A percentile compares a stretch with the other conserved stretches of the same genome.
Conservation (phyloP, 306 rosid species). For the Cucumis cinereus region DNA sequence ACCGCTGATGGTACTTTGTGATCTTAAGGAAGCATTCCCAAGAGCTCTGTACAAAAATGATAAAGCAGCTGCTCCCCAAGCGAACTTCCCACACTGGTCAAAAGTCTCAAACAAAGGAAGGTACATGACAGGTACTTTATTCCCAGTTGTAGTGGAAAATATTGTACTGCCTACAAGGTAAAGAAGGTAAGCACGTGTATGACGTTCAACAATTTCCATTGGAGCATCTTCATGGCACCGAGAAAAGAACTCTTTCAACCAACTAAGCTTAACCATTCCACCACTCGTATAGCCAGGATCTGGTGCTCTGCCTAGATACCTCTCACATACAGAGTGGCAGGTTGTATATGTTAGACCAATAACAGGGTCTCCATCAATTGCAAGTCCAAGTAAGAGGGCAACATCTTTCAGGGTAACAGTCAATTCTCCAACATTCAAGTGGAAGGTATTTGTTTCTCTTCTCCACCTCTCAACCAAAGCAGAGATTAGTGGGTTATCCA, state of each 20-base stretch:
- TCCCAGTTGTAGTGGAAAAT: constrained; percentile 96
- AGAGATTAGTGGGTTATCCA: constrained; percentile 94
- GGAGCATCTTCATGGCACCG: constrained; percentile 80
- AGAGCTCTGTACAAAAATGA: constrained; percentile 88
- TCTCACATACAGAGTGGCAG: constrained; percentile 74
- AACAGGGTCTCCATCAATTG: constrained; percentile 93
- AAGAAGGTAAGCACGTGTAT: constrained; percentile 95
- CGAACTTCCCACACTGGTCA: constrained; percentile 66
- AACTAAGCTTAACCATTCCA: constrained; percentile 98
- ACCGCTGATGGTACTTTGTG: constrained; percentile 98
- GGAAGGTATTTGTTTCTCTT: constrained; percentile 96
- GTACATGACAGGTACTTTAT: constrained; percentile 99
- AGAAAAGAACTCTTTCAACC: constrained; percentile 92
- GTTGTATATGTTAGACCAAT: constrained; percentile 84
- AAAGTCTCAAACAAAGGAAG: constrained; percentile 90
- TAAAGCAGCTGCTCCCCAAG: constrained; percentile 94
- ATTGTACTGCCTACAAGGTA: constrained; percentile 97
- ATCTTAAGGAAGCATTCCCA: constrained; percentile 88
- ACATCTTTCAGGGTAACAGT: constrained; percentile 87
- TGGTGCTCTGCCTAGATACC: constrained; percentile 67
- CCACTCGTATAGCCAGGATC: constrained; percentile 92
- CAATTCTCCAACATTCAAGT: constrained; percentile 95
- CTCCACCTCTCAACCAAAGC: constrained; percentile 99
- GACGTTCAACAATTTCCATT: constrained; percentile 54
- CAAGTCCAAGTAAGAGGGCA: constrained; percentile 77